phyloP scores from a whole-genome alignment of 805 yeast genomes.

The Sugiyamaella marilandica region DNA sequence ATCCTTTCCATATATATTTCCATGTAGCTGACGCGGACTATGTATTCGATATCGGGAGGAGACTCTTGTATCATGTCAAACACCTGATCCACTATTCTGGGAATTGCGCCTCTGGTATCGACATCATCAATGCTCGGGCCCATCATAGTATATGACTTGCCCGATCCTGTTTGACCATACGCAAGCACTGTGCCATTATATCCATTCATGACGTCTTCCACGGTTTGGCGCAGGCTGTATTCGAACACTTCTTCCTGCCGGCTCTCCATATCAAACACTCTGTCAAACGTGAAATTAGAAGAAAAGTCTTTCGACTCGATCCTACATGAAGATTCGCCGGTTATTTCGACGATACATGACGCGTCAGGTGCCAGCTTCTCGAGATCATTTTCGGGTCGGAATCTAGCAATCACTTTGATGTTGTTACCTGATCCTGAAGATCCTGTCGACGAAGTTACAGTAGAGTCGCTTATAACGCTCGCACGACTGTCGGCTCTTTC shows the following conservation, averaged over 20 bases:
- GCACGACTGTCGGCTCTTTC: slow-evolving; percentile 11
- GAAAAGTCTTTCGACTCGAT: slow-evolving; percentile 26
- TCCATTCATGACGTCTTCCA: slow-evolving; percentile 68
- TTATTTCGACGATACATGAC: slow-evolving; percentile 25
- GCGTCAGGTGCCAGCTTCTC: slow-evolving; percentile 29
- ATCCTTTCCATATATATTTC: slow-evolving; percentile 80
- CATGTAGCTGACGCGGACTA: slow-evolving; percentile 66
- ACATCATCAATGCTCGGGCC: slow-evolving; percentile 43
- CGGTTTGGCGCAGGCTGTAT: slow-evolving; percentile 54
- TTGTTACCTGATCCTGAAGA: slow-evolving; percentile 24
- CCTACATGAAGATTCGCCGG: slow-evolving; percentile 24
- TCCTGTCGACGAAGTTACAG: background rate
- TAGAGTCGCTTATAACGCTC: slow-evolving; percentile 7
- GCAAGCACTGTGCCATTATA: slow-evolving; percentile 73
- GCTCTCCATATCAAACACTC: slow-evolving; percentile 49
- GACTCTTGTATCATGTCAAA: slow-evolving; percentile 50
- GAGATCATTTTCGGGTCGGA: slow-evolving; percentile 50
- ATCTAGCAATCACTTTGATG: slow-evolving; percentile 67
- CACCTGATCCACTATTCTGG: slow-evolving; percentile 62
- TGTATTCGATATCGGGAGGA: slow-evolving; percentile 52
- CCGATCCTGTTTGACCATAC: slow-evolving; percentile 77
- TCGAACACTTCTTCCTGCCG: slow-evolving; percentile 57
- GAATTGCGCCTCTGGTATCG: slow-evolving; percentile 60
- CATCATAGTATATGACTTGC: slow-evolving; percentile 74
- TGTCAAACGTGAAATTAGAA: slow-evolving; percentile 53